phyloP scores from a whole-genome alignment of 345 rosid species.

The Excoecaria cochinchinensis region DNA sequence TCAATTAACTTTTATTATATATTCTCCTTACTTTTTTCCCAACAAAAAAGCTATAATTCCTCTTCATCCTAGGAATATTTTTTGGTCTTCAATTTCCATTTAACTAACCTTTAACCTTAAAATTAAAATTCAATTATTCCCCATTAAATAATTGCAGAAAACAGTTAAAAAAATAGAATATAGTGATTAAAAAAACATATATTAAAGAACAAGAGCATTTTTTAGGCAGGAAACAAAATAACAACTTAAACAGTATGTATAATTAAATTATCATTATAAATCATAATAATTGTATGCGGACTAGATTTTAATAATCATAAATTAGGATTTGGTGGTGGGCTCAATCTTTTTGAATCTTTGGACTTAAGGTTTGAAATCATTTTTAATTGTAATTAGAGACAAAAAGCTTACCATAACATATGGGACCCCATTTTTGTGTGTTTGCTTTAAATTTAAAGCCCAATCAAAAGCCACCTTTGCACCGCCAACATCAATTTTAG shows the following conservation, averaged over 20 bases:
- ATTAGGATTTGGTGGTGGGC: background rate
- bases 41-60: background rate
- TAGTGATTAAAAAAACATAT: too few relatives aligned
- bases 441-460: conserved; percentile 8
- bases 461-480: conserved; percentile 24
- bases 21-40: background rate
- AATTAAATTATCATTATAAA: background rate
- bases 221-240: too few relatives aligned
- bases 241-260: too few relatives aligned
- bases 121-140: too few relatives aligned
- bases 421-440: conserved; percentile 15
- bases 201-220: too few relatives aligned
- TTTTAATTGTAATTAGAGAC: background rate
- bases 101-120: background rate
- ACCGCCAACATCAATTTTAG: conserved; percentile 13
- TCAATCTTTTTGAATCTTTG: conserved; percentile 10
- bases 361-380: background rate
- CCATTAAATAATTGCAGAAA: background rate
- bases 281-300: too few relatives aligned
- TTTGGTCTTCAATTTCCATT: background rate
- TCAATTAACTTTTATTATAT: too few relatives aligned
- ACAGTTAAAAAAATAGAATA: background rate
- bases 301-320: too few relatives aligned
- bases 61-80: background rate
- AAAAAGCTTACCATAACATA: conserved; percentile 14